Percentiles rank a stretch among this genome's conserved stretches.
Conservation (phyloP, 2,329 filamentous ascomycete species). For the Fusarium caatingaense region DNA sequence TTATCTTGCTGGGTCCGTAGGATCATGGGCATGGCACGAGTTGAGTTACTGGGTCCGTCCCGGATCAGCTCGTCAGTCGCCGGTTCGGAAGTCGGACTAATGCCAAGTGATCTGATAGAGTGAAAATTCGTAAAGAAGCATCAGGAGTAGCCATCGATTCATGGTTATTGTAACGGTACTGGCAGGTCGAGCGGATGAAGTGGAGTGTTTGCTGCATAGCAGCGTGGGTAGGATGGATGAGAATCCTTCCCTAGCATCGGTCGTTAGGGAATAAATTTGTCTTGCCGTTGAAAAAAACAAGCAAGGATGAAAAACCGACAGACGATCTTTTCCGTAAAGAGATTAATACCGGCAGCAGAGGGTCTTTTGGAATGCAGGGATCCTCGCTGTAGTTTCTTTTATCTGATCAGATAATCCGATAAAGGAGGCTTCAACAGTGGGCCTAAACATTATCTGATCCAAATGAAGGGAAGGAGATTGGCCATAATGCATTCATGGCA, state of each 20-base stretch:
- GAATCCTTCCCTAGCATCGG: slow-evolving; percentile 9
- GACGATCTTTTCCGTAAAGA: slow-evolving; percentile 16
- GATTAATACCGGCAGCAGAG: slow-evolving; percentile 9
- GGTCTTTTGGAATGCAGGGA: slow-evolving; percentile 15
- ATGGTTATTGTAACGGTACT: slow-evolving; percentile 1
- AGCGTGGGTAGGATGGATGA: slow-evolving; percentile 17
- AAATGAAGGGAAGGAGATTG: neutral
- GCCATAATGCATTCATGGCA: neutral
- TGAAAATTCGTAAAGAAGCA: neutral
- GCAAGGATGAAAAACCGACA: neutral
- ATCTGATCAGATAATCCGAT: slow-evolving; percentile 39
- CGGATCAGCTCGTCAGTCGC: neutral
- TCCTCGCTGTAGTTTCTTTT: slow-evolving; percentile 14
- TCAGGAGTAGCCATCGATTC: neutral
- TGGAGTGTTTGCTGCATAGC: slow-evolving; percentile 18
- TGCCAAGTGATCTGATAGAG: slow-evolving; percentile 19
- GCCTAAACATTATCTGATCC: neutral
- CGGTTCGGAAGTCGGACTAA: slow-evolving; percentile 31
- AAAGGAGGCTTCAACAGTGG: slow-evolving; percentile 1
- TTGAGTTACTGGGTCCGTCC: neutral
- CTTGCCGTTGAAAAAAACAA: slow-evolving; percentile 1
- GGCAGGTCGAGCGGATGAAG: neutral
- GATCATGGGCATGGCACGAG: neutral
- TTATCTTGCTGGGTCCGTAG: slow-evolving; percentile 7
- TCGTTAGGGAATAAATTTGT: neutral